phyloP scores from a whole-genome alignment of 495 filamentous ascomycete genomes.

The Aeminium ludgeri region DNA sequence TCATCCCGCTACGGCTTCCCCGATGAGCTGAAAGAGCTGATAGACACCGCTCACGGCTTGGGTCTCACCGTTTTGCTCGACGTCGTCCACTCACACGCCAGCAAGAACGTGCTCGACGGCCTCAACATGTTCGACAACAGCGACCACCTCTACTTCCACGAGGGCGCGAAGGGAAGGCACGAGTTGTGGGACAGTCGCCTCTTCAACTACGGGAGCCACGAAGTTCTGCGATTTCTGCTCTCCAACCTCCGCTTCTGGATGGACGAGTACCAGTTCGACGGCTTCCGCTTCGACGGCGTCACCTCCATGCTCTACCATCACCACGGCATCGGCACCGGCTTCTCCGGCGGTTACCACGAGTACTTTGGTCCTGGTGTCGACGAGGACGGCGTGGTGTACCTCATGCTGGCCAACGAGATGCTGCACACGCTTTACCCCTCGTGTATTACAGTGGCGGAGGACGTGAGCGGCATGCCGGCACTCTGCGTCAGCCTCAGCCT shows the following conservation, averaged over 20 bases:
- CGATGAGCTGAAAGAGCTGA: conserved; percentile 88
- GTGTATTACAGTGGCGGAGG: conserved; percentile 81
- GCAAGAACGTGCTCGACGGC: conserved; percentile 88
- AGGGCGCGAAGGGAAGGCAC: conserved; percentile 62
- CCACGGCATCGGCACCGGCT: conserved; percentile 95
- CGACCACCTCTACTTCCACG: conserved; percentile 92
- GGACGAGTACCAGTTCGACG: conserved; percentile 94
- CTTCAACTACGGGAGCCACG: conserved; percentile 93
- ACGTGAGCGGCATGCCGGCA: conserved; percentile 96
- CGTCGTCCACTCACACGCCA: conserved; percentile 94
- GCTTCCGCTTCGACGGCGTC: conserved; percentile 94
- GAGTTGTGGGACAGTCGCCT: conserved; percentile 90
- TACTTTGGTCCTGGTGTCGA: conserved; percentile 91
- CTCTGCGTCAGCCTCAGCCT: conserved; percentile 71
- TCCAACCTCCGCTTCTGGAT: conserved; percentile 98
- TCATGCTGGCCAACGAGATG: conserved; percentile 95
- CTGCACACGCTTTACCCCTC: conserved; percentile 76
- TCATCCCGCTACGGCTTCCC: conserved; percentile 90
- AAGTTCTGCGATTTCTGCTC: conserved; percentile 83
- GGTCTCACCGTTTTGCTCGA: conserved; percentile 87
- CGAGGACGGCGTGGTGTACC: conserved; percentile 85
- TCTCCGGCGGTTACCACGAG: conserved; percentile 96
- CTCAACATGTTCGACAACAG: conserved; percentile 89
- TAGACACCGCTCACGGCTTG: conserved; percentile 85
- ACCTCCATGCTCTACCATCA: conserved; percentile 95